phyloP scores from a whole-genome alignment of 1,284 basidiomycete genomes.

The Phlebopus sp. region DNA sequence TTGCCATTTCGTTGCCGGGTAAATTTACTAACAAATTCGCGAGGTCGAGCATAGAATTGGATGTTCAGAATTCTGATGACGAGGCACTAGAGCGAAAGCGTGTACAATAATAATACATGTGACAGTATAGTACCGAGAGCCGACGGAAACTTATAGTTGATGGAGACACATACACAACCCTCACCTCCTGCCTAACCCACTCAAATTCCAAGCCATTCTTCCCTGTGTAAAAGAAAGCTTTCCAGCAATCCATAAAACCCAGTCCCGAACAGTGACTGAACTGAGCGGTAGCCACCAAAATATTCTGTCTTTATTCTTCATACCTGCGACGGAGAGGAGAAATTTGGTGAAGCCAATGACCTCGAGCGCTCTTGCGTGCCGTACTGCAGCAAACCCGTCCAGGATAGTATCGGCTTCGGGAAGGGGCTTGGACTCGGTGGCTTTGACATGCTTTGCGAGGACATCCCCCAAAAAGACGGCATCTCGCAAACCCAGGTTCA shows the following conservation, averaged over 20 bases:
- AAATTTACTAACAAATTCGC: too few relatives aligned
- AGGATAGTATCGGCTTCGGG: conserved; percentile 20
- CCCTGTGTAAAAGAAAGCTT: conserved; percentile 12
- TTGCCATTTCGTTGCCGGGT: too few relatives aligned
- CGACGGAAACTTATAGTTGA: too few relatives aligned
- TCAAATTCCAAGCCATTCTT: conserved; percentile 25
- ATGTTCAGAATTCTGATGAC: too few relatives aligned
- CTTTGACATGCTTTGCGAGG: conserved; percentile 22
- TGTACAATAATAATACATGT: too few relatives aligned
- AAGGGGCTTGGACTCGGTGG: conserved; percentile 11
- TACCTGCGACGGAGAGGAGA: conserved; percentile 16
- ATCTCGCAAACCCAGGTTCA: conserved; percentile 48
- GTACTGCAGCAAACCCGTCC: conserved; percentile 12
- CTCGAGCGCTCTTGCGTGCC: conserved; percentile 23
- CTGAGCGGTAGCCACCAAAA: conserved; percentile 25
- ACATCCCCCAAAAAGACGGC: conserved; percentile 34
- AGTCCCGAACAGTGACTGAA: conserved; percentile 12
- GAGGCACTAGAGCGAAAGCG: too few relatives aligned
- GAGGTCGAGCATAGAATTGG: too few relatives aligned
- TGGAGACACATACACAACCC: background rate
- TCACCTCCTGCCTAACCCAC: conserved; percentile 24
- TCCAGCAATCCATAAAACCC: conserved; percentile 19
- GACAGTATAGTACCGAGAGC: too few relatives aligned
- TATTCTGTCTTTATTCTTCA: conserved; percentile 3
- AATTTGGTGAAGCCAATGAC: conserved; percentile 25